phyloP scores from a whole-genome alignment of 108 stramenopile species.

The Skeletonema menzelii region DNA sequence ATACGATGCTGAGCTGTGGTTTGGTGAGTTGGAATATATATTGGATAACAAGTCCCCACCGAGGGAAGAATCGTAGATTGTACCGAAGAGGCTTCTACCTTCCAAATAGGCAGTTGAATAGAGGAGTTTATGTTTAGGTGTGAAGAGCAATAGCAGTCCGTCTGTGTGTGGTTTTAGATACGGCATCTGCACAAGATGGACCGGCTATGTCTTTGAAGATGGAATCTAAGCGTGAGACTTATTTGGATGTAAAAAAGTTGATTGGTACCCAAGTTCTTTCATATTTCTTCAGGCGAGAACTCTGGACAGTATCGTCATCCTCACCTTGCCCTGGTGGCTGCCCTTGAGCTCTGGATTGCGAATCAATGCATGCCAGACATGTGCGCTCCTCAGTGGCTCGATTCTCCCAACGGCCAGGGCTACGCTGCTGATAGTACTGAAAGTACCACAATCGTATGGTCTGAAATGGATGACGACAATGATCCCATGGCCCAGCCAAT shows the following conservation, averaged over 20 bases:
- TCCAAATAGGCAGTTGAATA: not conserved
- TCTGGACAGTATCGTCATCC: constrained; percentile 36
- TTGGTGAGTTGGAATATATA: constrained; percentile 66
- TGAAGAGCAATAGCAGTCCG: too few species aligned
- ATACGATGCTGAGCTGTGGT: constrained; percentile 41
- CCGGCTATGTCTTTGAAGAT: too few species aligned
- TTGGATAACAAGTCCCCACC: constrained; percentile 56
- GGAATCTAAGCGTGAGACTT: too few species aligned
- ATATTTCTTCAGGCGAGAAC: not conserved
- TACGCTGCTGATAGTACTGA: not conserved
- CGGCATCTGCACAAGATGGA: too few species aligned
- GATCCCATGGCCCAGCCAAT: constrained; percentile 3
- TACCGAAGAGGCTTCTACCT: not conserved
- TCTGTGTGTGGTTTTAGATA: too few species aligned
- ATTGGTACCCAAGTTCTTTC: too few species aligned
- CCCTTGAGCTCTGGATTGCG: constrained; percentile 34
- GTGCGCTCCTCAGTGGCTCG: constrained; percentile 15
- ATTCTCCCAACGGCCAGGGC: constrained; percentile 1
- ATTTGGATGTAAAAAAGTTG: too few species aligned
- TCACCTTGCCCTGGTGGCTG: constrained; percentile 30
- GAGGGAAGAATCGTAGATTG: not conserved
- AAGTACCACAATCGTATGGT: not conserved
- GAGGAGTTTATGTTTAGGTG: too few species aligned
- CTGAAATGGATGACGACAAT: constrained; percentile 7
- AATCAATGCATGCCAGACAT: constrained; percentile 32